phyloP scores from a whole-genome alignment of 1,284 basidiomycete genomes.

The Pseudozyma tsukubaensis region DNA sequence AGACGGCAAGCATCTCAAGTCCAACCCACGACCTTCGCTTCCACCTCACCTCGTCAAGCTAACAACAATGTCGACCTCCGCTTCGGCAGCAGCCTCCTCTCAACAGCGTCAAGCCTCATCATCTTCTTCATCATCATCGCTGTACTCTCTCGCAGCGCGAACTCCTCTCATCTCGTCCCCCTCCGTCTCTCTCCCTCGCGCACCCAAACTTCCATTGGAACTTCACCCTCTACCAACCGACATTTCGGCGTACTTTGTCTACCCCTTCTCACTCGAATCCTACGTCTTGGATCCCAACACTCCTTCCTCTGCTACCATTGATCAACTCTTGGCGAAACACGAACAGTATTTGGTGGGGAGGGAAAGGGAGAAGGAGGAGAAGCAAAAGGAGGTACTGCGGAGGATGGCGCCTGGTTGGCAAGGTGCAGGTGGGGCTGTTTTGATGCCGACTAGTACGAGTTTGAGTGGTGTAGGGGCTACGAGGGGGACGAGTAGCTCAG shows the following conservation, averaged over 20 bases:
- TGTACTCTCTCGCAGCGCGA: constrained; percentile 50
- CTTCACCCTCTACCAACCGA: constrained; percentile 59
- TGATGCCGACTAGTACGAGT: constrained; percentile 24
- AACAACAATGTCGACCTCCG: constrained; percentile 10
- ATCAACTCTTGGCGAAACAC: constrained; percentile 31
- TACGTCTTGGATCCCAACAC: constrained; percentile 53
- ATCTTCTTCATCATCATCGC: constrained; percentile 14
- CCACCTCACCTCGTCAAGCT: too few species aligned
- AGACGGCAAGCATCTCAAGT: too few species aligned
- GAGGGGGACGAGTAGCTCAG: background rate
- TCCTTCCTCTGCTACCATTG: constrained; percentile 29
- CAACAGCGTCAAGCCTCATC: background rate
- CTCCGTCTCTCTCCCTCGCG: constrained; percentile 38
- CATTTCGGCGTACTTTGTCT: constrained; percentile 60
- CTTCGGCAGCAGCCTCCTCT: background rate
- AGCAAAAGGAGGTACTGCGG: constrained; percentile 18
- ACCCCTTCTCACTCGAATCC: constrained; percentile 57
- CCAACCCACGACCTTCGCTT: too few species aligned
- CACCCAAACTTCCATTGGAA: constrained; percentile 32
- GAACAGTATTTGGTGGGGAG: constrained; percentile 26
- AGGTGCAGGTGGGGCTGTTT: constrained; percentile 8
- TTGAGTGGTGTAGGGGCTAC: too few species aligned
- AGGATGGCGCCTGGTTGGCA: constrained; percentile 46
- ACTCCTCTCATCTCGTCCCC: constrained; percentile 60
- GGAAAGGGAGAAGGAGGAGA: constrained; percentile 22